These are phyloP conservation scores for Citrullus amarus DNA, from an alignment of 306 rosid species.

Conservation along the genomic window DNA sequence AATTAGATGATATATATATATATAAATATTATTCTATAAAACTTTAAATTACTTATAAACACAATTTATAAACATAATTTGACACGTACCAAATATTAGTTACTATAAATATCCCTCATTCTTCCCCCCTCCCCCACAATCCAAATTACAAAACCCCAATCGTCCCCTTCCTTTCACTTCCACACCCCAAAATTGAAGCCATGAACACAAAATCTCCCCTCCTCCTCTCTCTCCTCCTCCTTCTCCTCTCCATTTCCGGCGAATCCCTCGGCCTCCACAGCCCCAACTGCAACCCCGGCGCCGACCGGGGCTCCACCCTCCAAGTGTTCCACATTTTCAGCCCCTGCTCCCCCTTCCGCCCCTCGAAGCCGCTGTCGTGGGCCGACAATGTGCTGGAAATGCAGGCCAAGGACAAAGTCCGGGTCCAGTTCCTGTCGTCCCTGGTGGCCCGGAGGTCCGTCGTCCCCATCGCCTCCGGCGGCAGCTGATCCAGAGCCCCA, in stretches of 20 bases:
- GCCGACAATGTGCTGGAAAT: constrained; percentile 53
- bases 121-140: not conserved
- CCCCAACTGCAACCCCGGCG: constrained; percentile 23
- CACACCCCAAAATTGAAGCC: not conserved
- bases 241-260: not conserved
- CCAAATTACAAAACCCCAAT: no score
- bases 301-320: constrained; percentile 52
- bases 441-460: constrained; percentile 36
- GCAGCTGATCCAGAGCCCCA: constrained; percentile 68
- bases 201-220: not conserved
- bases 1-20: no score
- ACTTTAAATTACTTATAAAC: no score
- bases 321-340: constrained; percentile 52
- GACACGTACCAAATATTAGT: no score
- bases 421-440: constrained; percentile 48
- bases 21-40: no score
- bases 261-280: not conserved
- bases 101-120: no score
- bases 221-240: no score
- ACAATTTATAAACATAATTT: no score
- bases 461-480: constrained; percentile 75
- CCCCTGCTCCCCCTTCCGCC: constrained; percentile 63
- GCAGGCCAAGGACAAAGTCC: constrained; percentile 43
- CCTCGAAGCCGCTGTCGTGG: constrained; percentile 51
- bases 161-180: not conserved